Conservation (phyloP, 2,329 filamentous ascomycete species). For the Ceratocystis colombiana region DNA sequence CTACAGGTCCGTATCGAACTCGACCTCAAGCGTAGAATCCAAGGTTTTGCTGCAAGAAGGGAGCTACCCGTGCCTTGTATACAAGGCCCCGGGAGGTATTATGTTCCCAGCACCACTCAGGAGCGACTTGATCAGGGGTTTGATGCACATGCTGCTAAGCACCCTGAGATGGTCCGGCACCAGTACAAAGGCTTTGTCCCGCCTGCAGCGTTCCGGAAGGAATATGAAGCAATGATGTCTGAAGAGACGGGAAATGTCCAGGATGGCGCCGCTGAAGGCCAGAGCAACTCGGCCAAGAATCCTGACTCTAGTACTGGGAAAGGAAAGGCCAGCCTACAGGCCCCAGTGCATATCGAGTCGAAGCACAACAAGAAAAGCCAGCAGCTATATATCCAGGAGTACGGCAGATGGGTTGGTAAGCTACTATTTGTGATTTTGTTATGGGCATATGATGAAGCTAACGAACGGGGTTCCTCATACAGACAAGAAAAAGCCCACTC, state of each 20-base stretch:
- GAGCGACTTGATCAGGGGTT: conserved; percentile 2
- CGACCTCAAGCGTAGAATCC: background rate
- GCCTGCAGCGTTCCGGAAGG: background rate
- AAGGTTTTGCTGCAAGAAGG: background rate
- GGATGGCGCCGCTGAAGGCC: background rate
- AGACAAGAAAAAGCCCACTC: background rate
- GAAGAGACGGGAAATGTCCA: background rate
- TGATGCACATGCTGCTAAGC: background rate
- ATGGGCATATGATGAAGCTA: background rate
- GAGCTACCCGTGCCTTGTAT: conserved; percentile 7
- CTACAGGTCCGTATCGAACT: conserved; percentile 7
- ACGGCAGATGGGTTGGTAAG: conserved; percentile 12
- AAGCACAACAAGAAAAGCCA: conserved; percentile 8
- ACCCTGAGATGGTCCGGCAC: background rate
- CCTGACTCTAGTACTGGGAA: background rate
- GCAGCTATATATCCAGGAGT: conserved; percentile 4
- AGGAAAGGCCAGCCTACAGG: background rate
- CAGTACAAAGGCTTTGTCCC: conserved; percentile 12
- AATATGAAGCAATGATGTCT: background rate
- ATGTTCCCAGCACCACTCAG: background rate
- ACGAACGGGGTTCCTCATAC: background rate
- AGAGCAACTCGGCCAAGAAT: background rate
- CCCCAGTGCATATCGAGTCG: conserved; percentile 4
- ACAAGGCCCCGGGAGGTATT: background rate
- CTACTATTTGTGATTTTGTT: background rate